Evolutionary conservation across 2,329 filamentous ascomycete species (phyloP), one percentile per base, ranked within the genome.

Genomic region (Sarocladiaceae sp.): DNA sequence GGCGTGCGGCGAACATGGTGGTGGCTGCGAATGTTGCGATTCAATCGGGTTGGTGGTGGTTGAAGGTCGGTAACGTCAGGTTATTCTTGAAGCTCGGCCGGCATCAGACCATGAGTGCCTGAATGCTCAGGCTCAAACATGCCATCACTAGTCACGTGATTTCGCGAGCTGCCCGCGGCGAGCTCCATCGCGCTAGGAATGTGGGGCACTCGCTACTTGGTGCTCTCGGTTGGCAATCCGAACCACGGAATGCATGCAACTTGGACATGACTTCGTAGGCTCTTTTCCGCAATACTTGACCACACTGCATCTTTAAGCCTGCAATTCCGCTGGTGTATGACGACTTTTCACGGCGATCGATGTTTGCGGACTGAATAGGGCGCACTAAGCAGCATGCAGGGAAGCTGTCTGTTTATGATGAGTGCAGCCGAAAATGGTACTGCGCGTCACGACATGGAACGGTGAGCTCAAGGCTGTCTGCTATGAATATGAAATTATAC

Each of bases 401-500:
- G 40, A 22, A 26, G 11, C 8, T 44, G 3, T 26, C 13, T 28
- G 22, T n/a, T 44, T 10, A 11, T n/a, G 13, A 33, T 48, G 26
- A 28, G 5, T 29, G 26, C 26, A 25, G 17, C 20, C 28, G 26
- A 48, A 46, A 18, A 91, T 91, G 87, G 79, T 77, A 15, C 74
- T 95, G 57, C 84, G 90, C 55, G 90, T 96, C 60, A 94, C 89
- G 3, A 89, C 87, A 13, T 93, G 88, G 88, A 93, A 93, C 71
- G 88, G 88, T 89, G 68, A 64, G 78, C 59, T 33, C 31, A 3
- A 22, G 15, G 39, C 17, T 12, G 42, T 35, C 18, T 33, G 10
- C 18, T 17, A 10, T 44, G 12, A 18, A 23, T 4, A 13, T 17
- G 39, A 47, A 54, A 50, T 56, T 57, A 49, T 56, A 35, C 2